Evolutionary conservation across 148 eudicot species (phyloP).

Genomic region (Chenopodium quinoa): DNA sequence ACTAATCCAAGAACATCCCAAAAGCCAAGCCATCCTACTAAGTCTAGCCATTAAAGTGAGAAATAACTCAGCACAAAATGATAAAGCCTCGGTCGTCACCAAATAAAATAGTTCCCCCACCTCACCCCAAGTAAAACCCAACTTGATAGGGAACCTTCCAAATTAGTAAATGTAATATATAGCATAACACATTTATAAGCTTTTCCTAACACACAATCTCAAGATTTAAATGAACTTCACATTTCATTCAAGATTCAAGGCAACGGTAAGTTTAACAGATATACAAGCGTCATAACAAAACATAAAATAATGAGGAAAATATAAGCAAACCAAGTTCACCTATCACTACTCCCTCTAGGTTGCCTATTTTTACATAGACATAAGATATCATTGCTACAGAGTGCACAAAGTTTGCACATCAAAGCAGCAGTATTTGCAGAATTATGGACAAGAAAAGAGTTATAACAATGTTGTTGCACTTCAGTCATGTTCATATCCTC

Average conservation of each 20-base stretch:
- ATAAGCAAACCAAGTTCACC: neutral
- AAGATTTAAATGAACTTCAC: neutral
- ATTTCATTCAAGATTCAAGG: neutral
- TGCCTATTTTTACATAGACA: too few species aligned
- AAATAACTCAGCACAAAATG: too few species aligned
- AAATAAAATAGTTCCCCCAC: too few species aligned
- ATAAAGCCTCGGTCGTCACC: too few species aligned
- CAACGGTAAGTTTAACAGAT: neutral
- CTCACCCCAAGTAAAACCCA: too few species aligned
- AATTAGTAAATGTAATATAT: too few species aligned
- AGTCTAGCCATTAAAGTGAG: too few species aligned
- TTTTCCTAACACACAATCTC: neutral
- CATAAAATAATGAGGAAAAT: neutral
- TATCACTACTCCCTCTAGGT: neutral
- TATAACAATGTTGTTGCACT: neutral
- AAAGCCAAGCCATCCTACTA: too few species aligned
- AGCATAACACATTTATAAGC: neutral
- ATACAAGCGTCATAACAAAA: neutral
- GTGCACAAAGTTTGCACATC: neutral
- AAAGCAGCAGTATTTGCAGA: neutral
- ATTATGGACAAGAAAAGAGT: neutral
- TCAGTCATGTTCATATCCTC: constrained; percentile 6
- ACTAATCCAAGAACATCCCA: too few species aligned
- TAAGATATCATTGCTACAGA: neutral
- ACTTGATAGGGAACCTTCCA: too few species aligned